Base-by-base conservation (phyloP, 306 rosid genomes). In the Glycine tomentella region DNA sequence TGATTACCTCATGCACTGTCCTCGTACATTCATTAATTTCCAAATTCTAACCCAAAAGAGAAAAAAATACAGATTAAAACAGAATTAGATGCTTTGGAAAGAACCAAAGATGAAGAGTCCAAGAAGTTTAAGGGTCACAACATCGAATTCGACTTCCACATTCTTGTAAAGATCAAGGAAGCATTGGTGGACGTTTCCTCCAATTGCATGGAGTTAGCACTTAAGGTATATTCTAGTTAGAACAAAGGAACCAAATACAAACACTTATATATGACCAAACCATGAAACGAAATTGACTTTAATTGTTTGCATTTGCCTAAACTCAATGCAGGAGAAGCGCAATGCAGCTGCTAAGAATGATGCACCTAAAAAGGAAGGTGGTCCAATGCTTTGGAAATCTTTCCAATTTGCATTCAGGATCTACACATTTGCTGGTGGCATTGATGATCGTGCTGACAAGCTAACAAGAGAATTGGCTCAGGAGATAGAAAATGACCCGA, bases 131-230 rank as follows among this genome's bases (percentile, higher is more conserved):
- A 70, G 75, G 14, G 81, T 64, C 93, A 92, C 44, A 90, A 84
- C 52, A 89, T 92, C 34, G 85, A 89, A 65, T 92, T 92, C 25
- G 97, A 92, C 80, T 90, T 90, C 92, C 82, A 40, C 36, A 81
- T 92, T 57, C 89, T 92, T 3, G 15, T 90, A 79, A 76, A 69
- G 52, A 89, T 92, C 86, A 92, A 90, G 74, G 95, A 92, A 88
- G 87, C 90, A 20, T 85, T 86, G 87, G 95, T 90, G 69, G 97
- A 92, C 76, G 85, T 88, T 72, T 92, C 97, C 79, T 92, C 93
- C 45, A 69, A 80, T 86, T 92, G 97, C 91, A 92, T 90, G 93
- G 93, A 89, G 85, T 71, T 89, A 76, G 91, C 95, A 52, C 75
- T 92, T 3, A 82, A 88, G 93, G 95, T 89, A 72, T 25, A 25